Percentiles rank a stretch among this genome's conserved stretches.
phyloP scores from a whole-genome alignment of 2,329 filamentous ascomycete genomes.

The Didymella lethalis region DNA sequence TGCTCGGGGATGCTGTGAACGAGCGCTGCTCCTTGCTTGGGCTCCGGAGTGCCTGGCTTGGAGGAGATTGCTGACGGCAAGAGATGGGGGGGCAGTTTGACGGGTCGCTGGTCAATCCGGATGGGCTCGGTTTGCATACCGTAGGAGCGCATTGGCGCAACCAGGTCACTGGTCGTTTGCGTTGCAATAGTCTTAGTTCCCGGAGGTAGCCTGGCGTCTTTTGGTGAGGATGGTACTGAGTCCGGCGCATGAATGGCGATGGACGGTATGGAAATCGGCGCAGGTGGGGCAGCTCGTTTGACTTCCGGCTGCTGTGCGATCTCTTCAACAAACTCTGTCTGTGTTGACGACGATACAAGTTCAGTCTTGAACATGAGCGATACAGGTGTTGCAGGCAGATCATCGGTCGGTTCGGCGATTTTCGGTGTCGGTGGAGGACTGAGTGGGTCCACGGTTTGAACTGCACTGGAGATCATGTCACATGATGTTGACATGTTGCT shows the following conservation, averaged over 20 bases:
- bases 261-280: slow-evolving; percentile 70
- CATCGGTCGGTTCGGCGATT: slow-evolving; percentile 35
- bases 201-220: slow-evolving; percentile 78
- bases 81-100: slow-evolving; percentile 77
- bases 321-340: slow-evolving; percentile 58
- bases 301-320: slow-evolving; percentile 39
- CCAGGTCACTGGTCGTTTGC: slow-evolving; percentile 70
- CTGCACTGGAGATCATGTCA: slow-evolving; percentile 69
- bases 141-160: slow-evolving; percentile 59
- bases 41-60: slow-evolving; percentile 54
- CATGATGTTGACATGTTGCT: slow-evolving; percentile 27
- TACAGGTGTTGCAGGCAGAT: slow-evolving; percentile 53
- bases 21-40: slow-evolving; percentile 21
- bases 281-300: slow-evolving; percentile 44
- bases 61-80: slow-evolving; percentile 78
- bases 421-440: slow-evolving; percentile 73
- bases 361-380: slow-evolving; percentile 46
- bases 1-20: slow-evolving; percentile 22
- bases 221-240: slow-evolving; percentile 79
- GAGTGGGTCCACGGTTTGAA: slow-evolving; percentile 69
- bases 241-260: slow-evolving; percentile 91
- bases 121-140: slow-evolving; percentile 92
- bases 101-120: slow-evolving; percentile 77
- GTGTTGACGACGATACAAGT: slow-evolving; percentile 67
- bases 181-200: slow-evolving; percentile 81